These are phyloP conservation scores for Pythium guiyangense DNA, from an alignment of 352 stramenopile species.

Conservation along the genomic window DNA sequence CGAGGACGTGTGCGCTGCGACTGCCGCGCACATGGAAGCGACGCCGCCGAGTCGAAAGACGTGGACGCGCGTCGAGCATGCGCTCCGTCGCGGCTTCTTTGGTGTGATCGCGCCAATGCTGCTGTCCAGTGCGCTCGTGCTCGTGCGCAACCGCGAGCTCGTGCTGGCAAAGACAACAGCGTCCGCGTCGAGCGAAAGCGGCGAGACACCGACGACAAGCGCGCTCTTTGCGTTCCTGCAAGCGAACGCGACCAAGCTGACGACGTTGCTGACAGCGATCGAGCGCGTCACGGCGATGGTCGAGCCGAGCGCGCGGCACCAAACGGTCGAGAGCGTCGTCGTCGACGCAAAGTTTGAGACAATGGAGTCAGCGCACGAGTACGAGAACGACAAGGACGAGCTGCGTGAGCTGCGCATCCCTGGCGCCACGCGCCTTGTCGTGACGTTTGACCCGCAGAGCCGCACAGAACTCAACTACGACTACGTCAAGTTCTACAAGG, in stretches of 20 bases:
- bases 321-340: constrained; percentile 34
- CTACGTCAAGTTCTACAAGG: constrained; percentile 86
- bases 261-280: constrained; percentile 34
- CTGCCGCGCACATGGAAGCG: background rate
- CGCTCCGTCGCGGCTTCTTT: constrained; percentile 9
- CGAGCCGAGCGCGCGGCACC: constrained; percentile 23
- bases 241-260: constrained; percentile 23
- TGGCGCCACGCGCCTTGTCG: constrained; percentile 63
- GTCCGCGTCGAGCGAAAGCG: background rate
- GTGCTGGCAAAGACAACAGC: constrained; percentile 9
- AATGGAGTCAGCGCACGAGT: constrained; percentile 81
- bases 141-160: constrained; percentile 24
- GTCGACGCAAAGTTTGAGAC: constrained; percentile 42
- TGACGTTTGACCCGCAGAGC: constrained; percentile 77
- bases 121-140: constrained; percentile 27
- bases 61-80: constrained; percentile 10
- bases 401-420: constrained; percentile 66
- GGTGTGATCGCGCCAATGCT: constrained; percentile 33
- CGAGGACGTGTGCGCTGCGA: constrained; percentile 2
- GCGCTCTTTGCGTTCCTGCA: constrained; percentile 14
- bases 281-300: constrained; percentile 25
- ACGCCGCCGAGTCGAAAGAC: background rate
- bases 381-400: constrained; percentile 75
- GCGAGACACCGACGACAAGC: background rate
- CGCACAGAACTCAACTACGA: constrained; percentile 87